Conservation (phyloP, 2,329 filamentous ascomycete species). For the Boeremia exigua region DNA sequence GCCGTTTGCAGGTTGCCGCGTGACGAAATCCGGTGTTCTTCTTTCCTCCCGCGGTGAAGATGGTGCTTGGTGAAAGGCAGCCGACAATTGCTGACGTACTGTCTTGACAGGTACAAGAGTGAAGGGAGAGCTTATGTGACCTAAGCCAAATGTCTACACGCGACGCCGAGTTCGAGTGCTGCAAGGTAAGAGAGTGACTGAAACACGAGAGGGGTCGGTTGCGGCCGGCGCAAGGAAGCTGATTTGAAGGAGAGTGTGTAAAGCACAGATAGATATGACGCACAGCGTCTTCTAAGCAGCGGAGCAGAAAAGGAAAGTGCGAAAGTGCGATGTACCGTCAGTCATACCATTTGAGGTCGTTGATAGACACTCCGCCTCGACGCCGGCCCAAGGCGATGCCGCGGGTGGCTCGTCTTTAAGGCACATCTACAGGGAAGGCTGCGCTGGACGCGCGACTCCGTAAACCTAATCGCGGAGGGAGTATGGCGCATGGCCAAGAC, state of each 20-base stretch:
- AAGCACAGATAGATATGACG: conserved; percentile 19
- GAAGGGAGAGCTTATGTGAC: conserved; percentile 20
- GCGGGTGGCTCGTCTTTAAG: conserved; percentile 27
- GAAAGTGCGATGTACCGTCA: conserved; percentile 7
- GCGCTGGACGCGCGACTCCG: conserved; percentile 5
- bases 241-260: conserved; percentile 18
- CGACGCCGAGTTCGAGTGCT: conserved; percentile 23
- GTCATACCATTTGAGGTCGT: conserved; percentile 11
- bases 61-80: conserved; percentile 4
- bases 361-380: conserved; percentile 10
- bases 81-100: conserved; percentile 2
- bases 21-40: conserved; percentile 1
- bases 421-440: conserved; percentile 31
- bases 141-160: conserved; percentile 22
- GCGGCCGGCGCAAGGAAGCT: conserved; percentile 34
- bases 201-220: conserved; percentile 29
- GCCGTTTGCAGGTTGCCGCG: conserved; percentile 23
- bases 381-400: not conserved
- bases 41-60: not conserved
- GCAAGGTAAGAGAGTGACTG: conserved; percentile 36
- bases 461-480: conserved; percentile 7
- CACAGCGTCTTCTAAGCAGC: conserved; percentile 14
- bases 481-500: conserved; percentile 22
- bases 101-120: not conserved
- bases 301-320: conserved; percentile 7